Percentiles rank a stretch among this genome's conserved stretches.
phyloP scores from a whole-genome alignment of 2,329 filamentous ascomycete genomes.

The Ophiosphaerella narmari region DNA sequence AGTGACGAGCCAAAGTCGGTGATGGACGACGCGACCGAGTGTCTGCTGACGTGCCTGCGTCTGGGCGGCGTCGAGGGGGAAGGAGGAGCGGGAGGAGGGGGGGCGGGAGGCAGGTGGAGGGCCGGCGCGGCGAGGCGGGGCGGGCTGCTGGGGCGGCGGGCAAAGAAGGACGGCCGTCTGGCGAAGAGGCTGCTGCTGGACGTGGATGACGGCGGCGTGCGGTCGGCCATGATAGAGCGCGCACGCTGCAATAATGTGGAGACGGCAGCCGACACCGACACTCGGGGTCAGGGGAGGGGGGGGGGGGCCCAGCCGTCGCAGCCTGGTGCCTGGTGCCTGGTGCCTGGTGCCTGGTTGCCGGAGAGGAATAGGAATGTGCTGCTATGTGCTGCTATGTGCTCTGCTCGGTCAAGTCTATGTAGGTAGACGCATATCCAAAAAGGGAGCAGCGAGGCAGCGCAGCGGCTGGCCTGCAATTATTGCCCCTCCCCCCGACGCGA shows the following conservation, averaged over 20 bases:
- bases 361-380: no score
- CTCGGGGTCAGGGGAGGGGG: constrained; percentile 1
- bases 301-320: constrained; percentile 6
- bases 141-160: no score
- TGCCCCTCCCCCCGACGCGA: constrained; percentile 1
- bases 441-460: no score
- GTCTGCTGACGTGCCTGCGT: constrained; percentile 33
- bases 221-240: constrained; percentile 23
- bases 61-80: constrained; percentile 20
- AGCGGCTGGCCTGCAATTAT: no score
- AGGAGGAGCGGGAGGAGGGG: no score
- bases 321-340: neutral
- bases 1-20: constrained; percentile 46
- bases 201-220: neutral
- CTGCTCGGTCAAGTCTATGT: no score
- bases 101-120: constrained; percentile 12
- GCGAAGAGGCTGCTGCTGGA: constrained; percentile 32
- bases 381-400: no score
- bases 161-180: constrained; percentile 40
- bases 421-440: no score
- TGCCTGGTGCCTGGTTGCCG: no score
- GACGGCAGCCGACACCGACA: neutral
- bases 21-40: constrained; percentile 43
- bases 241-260: neutral
- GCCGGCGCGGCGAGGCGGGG: constrained; percentile 2